phyloP scores from a whole-genome alignment of 2,329 filamentous ascomycete species.

The Daldinia sp. region DNA sequence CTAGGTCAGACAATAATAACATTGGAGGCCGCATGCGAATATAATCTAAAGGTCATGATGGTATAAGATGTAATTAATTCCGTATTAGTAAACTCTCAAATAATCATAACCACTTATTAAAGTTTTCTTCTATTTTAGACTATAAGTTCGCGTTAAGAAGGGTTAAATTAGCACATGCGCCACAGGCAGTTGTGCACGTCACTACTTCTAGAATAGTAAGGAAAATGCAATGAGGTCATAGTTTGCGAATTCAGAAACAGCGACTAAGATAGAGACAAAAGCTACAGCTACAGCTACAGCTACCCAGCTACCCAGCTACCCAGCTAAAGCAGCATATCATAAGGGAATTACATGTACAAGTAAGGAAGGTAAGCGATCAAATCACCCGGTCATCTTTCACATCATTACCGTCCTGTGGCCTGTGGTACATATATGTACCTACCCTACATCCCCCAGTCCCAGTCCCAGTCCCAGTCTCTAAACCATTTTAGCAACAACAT shows the following conservation, averaged over 20 bases:
- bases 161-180: constrained; percentile 5
- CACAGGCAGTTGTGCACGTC: constrained; percentile 24
- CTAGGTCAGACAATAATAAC: background rate
- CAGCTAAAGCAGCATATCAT: background rate
- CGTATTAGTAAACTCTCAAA: constrained; percentile 6
- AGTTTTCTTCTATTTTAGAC: constrained; percentile 5
- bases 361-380: constrained; percentile 27
- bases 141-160: constrained; percentile 1
- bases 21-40: constrained; percentile 29
- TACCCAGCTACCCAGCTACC: no score
- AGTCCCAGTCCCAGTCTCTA: background rate
- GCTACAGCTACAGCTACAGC: no score
- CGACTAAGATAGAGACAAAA: background rate
- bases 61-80: background rate
- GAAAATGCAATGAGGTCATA: constrained; percentile 41
- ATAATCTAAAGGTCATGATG: constrained; percentile 8
- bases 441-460: background rate
- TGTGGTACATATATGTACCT: background rate
- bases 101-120: constrained; percentile 12
- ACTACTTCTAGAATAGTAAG: constrained; percentile 34
- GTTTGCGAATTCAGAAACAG: constrained; percentile 17
- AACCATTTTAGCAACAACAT: constrained; percentile 29
- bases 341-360: background rate
- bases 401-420: background rate
- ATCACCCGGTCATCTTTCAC: constrained; percentile 31